Evolutionary conservation across 1,284 basidiomycete genomes (phyloP), one percentile per base, ranked within the genome.

Genomic region (Moesziomyces aphidis): DNA sequence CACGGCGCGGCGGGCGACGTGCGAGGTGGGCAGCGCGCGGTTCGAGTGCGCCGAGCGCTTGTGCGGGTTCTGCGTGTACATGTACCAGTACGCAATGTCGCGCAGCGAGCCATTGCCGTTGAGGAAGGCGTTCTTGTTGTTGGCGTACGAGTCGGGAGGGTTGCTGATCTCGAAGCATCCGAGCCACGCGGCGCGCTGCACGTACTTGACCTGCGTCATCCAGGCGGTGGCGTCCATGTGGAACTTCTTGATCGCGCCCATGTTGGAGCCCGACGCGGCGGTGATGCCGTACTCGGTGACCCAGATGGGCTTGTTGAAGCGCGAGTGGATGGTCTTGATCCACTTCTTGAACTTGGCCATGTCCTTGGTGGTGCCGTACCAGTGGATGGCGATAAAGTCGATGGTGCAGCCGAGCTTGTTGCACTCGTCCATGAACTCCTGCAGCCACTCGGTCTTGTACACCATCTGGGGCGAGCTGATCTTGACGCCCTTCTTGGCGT

Each of bases 241-340:
- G 74, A 82, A 83, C 45, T 72, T 50, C 51, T 60, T 73, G 46
- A 83, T 76, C 26, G 78, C 60, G 11, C 45, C 36, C 56, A 76
- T 67, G 46, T 68, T 72, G 39, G 75, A 56, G 53, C 74, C 68
- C 8, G 79, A 80, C 9, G 59, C 64, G 39, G 61, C 39, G 26
- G 81, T 83, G 55, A 83, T 50, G 56, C 82, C 83, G 71, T 76
- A 82, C 75, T 84, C 83, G 51, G 81, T 82, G 51, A 84, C 55
- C 83, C 83, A 84, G 62, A 84, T 71, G 58, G 76, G 77, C 58
- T 71, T 59, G 51, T 72, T 63, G 68, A 75, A 80, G 19, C 54
- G 59, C 17, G 65, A 69, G 76, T 79, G 71, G 26, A 82, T 69
- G 45, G 66, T 66, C 55, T 70, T 52, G 61, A 83, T 49, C 77